A percentile compares a stretch with the other conserved stretches of the same genome.
Evolutionary conservation across 2,329 filamentous ascomycete genomes (phyloP).

Genomic region (Pseudopyrenochaeta lycopersici): DNA sequence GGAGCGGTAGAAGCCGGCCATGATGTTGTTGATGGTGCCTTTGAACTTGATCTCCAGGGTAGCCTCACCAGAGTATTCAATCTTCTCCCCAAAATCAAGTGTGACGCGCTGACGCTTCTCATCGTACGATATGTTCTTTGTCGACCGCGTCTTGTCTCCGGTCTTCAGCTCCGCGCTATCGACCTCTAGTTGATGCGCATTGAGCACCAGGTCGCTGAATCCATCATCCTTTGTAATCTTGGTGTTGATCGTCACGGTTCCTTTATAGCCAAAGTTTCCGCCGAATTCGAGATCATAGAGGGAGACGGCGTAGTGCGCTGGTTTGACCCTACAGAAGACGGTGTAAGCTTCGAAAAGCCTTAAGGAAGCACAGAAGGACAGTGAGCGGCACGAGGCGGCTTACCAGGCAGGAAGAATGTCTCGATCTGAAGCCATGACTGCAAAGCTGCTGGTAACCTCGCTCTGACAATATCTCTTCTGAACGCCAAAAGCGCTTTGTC

Average conservation of each 20-base stretch:
- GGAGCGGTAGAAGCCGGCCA: constrained; percentile 93
- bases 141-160: constrained; percentile 65
- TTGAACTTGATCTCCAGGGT: constrained; percentile 76
- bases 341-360: constrained; percentile 22
- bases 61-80: constrained; percentile 73
- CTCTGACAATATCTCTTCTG: constrained; percentile 44
- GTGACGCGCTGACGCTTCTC: constrained; percentile 84
- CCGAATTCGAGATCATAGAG: constrained; percentile 79
- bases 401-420: constrained; percentile 57
- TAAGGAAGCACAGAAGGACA: neutral
- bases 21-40: constrained; percentile 82
- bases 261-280: constrained; percentile 82
- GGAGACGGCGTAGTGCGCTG: constrained; percentile 84
- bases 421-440: constrained; percentile 56
- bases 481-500: constrained; percentile 16
- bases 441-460: constrained; percentile 41
- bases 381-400: constrained; percentile 17
- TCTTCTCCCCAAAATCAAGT: constrained; percentile 76
- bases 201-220: constrained; percentile 81
- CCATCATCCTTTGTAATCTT: constrained; percentile 69
- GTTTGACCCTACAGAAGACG: constrained; percentile 69
- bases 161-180: constrained; percentile 70
- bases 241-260: constrained; percentile 81
- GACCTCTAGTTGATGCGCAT: constrained; percentile 84
- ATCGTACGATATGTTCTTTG: constrained; percentile 79